These are phyloP conservation scores for Vitis riparia DNA, from an alignment of 164 flowering plant genomes.

Conservation along the genomic window DNA sequence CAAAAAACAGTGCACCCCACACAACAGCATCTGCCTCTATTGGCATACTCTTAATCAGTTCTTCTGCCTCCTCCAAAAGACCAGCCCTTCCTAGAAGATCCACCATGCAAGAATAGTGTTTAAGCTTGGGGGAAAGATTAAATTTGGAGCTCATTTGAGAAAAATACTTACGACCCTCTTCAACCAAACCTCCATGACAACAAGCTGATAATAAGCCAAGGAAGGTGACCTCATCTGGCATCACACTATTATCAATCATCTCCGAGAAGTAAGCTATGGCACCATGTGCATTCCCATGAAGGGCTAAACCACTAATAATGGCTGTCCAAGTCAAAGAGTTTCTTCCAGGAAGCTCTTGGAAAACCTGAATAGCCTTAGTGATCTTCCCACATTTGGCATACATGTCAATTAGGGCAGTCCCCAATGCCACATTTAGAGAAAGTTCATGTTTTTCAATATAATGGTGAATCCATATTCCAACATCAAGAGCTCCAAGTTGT, in stretches of 20 bases:
- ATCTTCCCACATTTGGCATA: constrained; percentile 80
- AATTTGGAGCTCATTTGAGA: constrained; percentile 48
- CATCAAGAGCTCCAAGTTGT: constrained; percentile 67
- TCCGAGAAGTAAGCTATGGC: constrained; percentile 50
- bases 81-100: constrained; percentile 84
- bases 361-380: constrained; percentile 49
- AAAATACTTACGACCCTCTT: constrained; percentile 53
- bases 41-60: constrained; percentile 55
- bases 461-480: constrained; percentile 66
- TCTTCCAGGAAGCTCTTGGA: constrained; percentile 42
- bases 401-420: constrained; percentile 77
- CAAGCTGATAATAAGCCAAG: constrained; percentile 71
- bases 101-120: constrained; percentile 70
- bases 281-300: constrained; percentile 53
- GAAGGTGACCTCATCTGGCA: constrained; percentile 72
- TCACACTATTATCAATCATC: constrained; percentile 52
- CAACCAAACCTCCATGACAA: constrained; percentile 76
- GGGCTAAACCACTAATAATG: constrained; percentile 65
- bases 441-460: constrained; percentile 51
- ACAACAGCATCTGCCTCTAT: constrained; percentile 60
- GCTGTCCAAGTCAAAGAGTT: constrained; percentile 73
- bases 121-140: constrained; percentile 42
- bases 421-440: constrained; percentile 43
- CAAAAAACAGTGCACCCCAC: constrained; percentile 69
- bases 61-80: constrained; percentile 57